Base-by-base conservation (phyloP, 2,329 filamentous ascomycete species). In the Blastomyces gilchristii region DNA sequence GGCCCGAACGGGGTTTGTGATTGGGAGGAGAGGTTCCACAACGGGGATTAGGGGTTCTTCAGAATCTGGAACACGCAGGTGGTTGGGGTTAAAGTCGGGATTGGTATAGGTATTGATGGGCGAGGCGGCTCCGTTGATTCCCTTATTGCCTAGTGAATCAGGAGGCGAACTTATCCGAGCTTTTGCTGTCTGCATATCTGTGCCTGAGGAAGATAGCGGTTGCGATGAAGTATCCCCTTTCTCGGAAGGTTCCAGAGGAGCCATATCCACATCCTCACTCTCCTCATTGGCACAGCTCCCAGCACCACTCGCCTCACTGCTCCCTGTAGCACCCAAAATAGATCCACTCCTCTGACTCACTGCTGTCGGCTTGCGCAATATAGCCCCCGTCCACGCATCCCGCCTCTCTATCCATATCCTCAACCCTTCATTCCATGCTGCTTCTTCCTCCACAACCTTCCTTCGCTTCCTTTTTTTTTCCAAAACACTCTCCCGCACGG, bases 331-430 rank as follows among this genome's bases (percentile, higher is more conserved):
- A 11, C 18, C 25, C 4, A 34, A 18, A 8, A 52, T 65, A 64
- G 45, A 3, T 12, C 18, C 45, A 18, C 28, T 14, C 39, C 34
- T 28, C 25, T 22, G 22, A 22, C 11, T 71, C 1, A 3, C 16
- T 1, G 18, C 16, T n/a, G 53, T 11, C 2, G 53, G 11, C 18
- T 18, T 31, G 49, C 12, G 53, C 16, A 56, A 37, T 63, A 67
- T 68, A 41, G 91, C 92, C 41, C 89, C 87, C 0, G 91, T 93
- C 93, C 93, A 97, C 7, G 85, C 86, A 76, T 96, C 86, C 58
- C 92, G 83, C 64, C 90, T 81, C 39, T 87, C 84, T 64, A 87
- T 83, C 76, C 90, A 97, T 72, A 88, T 88, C n/a, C 86, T 83
- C 63, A 97, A 74, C 0, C 93, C 93, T 47, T 87, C 80, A 70